Evolutionary conservation across 163 green algal species (phyloP), one percentile per base, ranked within the genome.

Genomic region (Prototheca wickerhamii): DNA sequence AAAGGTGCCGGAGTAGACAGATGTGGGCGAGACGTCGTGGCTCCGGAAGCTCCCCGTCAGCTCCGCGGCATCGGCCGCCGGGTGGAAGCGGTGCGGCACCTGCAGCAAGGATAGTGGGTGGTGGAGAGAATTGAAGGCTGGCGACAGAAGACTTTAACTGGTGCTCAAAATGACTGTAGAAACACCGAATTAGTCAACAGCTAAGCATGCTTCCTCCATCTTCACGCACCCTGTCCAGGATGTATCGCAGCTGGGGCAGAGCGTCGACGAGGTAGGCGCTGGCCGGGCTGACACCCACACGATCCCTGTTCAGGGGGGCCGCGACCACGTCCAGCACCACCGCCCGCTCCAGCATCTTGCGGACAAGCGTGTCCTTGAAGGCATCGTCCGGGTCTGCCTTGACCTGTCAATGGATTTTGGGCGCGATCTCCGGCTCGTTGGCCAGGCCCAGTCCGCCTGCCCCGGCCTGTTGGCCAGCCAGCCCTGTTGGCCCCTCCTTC

Each of bases 21-120:
- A 25, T 17, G 15, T 31, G 2, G 63, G 52, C 1, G 32, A 8
- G 34, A 69, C 63, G 31, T 70, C 64, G 32, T 54, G 54, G 3
- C 35, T 31, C 23, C 15, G 20, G 30, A 72, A 72, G 21, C 25
- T 50, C 4, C 58, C 51, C 2, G 30, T 7, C 37, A 72, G 58
- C 30, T 60, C 58, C 2, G 23, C 46, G 0, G 56, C 31, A 1
- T 61, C 32, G 1, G 21, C 2, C 3, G 65, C 37, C 4, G 31
- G 23, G 0, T 33, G 44, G 33, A 64, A 25, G 2, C 20, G 10
- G 56, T 71, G 64, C 6, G 34, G 8, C 4, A 55, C 4, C 64
- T 71, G 64, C 42, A 33, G 28, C 53, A 60, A 56, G 49, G 7
- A 56, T 23, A 20, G 20, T 17, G 42, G 42, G 42, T 51, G 42